Conservation (phyloP, 371 early-diverging fungal species). For the Fennellomyces sp. region DNA sequence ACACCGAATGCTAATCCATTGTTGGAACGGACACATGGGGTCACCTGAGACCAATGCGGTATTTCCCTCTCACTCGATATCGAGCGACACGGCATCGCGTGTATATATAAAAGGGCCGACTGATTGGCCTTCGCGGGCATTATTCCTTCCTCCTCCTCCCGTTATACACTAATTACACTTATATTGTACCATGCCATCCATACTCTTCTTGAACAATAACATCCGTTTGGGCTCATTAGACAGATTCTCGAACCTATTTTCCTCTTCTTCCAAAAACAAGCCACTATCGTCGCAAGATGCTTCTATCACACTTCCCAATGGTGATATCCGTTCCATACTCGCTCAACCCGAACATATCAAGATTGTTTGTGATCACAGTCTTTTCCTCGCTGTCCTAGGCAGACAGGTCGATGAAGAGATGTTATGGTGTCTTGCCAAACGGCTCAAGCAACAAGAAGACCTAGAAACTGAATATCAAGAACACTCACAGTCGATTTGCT, state of each 20-base stretch:
- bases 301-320: neutral
- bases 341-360: neutral
- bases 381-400: neutral
- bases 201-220: conserved; percentile 2
- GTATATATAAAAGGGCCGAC: no score
- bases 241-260: neutral
- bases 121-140: no score
- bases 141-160: neutral
- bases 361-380: neutral
- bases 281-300: neutral
- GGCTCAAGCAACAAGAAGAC: conserved; percentile 8
- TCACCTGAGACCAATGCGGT: conserved; percentile 10
- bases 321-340: neutral
- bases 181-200: neutral
- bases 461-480: neutral
- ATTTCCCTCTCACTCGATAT: no score
- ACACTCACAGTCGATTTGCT: neutral
- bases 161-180: neutral
- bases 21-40: neutral
- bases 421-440: conserved; percentile 8
- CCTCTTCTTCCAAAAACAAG: neutral
- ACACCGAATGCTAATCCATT: conserved; percentile 1
- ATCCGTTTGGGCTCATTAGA: neutral
- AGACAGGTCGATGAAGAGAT: neutral
- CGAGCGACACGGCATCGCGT: no score